Conservation (phyloP, 2,329 filamentous ascomycete genomes). For the Seiridium unicorne region DNA sequence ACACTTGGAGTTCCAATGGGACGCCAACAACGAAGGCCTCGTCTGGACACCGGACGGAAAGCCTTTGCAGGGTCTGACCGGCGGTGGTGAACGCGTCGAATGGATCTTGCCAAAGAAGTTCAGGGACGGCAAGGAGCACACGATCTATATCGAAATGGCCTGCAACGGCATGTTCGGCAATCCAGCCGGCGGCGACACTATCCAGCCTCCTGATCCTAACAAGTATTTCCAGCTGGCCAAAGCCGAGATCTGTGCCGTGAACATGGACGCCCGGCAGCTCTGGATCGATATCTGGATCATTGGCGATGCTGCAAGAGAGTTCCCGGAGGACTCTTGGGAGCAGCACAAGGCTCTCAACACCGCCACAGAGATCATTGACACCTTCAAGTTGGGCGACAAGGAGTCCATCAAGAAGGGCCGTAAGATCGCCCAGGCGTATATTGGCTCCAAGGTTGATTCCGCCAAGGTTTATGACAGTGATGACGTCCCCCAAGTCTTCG, state of each 20-base stretch:
- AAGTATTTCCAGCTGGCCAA: conserved; percentile 72
- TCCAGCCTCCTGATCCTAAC: conserved; percentile 86
- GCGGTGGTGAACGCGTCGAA: conserved; percentile 82
- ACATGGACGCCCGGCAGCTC: conserved; percentile 78
- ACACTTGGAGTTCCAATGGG: conserved; percentile 94
- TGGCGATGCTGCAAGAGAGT: conserved; percentile 86
- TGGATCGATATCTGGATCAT: conserved; percentile 97
- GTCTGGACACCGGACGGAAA: conserved; percentile 90
- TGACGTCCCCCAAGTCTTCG: conserved; percentile 75
- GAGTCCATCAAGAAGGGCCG: conserved; percentile 77
- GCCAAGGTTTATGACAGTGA: conserved; percentile 78
- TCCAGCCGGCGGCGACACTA: conserved; percentile 76
- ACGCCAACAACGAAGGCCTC: conserved; percentile 90
- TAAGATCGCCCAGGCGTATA: conserved; percentile 77
- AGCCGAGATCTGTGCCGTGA: conserved; percentile 87
- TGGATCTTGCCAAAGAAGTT: conserved; percentile 85
- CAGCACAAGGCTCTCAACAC: conserved; percentile 82
- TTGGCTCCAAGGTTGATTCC: conserved; percentile 80
- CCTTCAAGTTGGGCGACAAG: conserved; percentile 78
- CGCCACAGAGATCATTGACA: conserved; percentile 85
- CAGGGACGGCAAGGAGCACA: conserved; percentile 82
- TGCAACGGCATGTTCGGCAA: conserved; percentile 99
- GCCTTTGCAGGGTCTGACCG: conserved; percentile 87
- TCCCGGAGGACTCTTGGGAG: conserved; percentile 84
- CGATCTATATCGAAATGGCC: conserved; percentile 96